Conservation (phyloP, 495 filamentous ascomycete species). For the Daldinia concentrica region DNA sequence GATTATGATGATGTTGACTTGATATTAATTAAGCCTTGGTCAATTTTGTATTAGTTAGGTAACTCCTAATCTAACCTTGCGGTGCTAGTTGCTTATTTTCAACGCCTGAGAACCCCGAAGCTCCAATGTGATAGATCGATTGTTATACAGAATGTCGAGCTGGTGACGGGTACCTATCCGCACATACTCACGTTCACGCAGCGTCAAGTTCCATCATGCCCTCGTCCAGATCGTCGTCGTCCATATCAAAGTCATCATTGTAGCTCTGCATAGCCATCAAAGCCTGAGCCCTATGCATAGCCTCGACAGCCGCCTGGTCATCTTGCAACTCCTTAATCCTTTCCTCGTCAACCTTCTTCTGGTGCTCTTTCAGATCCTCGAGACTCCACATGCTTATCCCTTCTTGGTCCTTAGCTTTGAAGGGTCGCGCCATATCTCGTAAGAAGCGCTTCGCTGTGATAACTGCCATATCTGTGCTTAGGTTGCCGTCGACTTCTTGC, state of each 20-base stretch:
- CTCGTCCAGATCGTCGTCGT: slow-evolving; percentile 67
- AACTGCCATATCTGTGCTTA: slow-evolving; percentile 96
- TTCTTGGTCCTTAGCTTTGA: slow-evolving; percentile 82
- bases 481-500: slow-evolving; percentile 80
- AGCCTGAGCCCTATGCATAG: slow-evolving; percentile 31
- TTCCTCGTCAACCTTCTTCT: slow-evolving; percentile 78
- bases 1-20: background rate
- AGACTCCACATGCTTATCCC: slow-evolving; percentile 92
- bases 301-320: slow-evolving; percentile 33
- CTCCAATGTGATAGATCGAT: slow-evolving; percentile 6
- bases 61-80: background rate
- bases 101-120: slow-evolving; percentile 5
- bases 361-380: slow-evolving; percentile 76
- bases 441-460: slow-evolving; percentile 88
- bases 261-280: slow-evolving; percentile 18
- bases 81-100: background rate
- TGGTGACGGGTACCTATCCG: background rate
- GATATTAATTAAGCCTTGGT: background rate
- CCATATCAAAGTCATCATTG: slow-evolving; percentile 65
- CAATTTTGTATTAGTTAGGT: background rate
- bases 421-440: slow-evolving; percentile 88
- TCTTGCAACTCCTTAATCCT: slow-evolving; percentile 54
- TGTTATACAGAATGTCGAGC: slow-evolving; percentile 5
- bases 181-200: slow-evolving; percentile 10
- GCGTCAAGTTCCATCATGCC: slow-evolving; percentile 71